These are phyloP conservation scores for Cucumis cinereus DNA, from an alignment of 306 rosid species.

Conservation along the genomic window DNA sequence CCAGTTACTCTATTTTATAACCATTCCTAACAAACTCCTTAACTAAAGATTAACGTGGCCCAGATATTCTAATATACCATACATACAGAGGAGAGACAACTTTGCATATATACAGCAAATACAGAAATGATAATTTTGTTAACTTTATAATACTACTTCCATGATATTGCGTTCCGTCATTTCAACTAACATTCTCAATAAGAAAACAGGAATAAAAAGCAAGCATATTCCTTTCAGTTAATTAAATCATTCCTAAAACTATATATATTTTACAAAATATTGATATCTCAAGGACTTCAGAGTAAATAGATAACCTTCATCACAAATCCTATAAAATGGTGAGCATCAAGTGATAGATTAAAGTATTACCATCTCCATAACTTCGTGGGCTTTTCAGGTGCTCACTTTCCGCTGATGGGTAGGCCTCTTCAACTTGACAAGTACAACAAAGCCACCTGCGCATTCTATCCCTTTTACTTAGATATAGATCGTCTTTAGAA, in stretches of 20 bases:
- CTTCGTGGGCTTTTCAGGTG: constrained; percentile 48
- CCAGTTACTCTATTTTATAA: background rate
- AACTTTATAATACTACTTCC: too few species aligned
- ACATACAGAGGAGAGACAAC: too few species aligned
- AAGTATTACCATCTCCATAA: constrained; percentile 44
- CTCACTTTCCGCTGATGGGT: constrained; percentile 43
- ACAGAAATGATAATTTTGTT: background rate
- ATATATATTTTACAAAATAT: background rate
- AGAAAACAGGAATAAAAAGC: background rate
- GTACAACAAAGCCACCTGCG: constrained; percentile 72
- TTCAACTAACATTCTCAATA: background rate
- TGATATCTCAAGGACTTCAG: background rate
- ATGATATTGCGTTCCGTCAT: background rate
- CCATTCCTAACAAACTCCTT: background rate
- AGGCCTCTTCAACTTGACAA: constrained; percentile 50
- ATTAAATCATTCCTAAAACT: background rate
- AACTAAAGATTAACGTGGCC: background rate
- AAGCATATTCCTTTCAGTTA: background rate
- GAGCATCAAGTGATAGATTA: background rate
- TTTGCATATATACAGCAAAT: background rate
- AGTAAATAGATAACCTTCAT: background rate
- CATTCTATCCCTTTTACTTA: constrained; percentile 44
- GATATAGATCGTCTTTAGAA: constrained; percentile 31
- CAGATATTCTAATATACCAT: background rate
- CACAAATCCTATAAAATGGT: background rate